Conservation (phyloP, 2,329 filamentous ascomycete genomes). For the Lasiodiplodia hormozganensis region DNA sequence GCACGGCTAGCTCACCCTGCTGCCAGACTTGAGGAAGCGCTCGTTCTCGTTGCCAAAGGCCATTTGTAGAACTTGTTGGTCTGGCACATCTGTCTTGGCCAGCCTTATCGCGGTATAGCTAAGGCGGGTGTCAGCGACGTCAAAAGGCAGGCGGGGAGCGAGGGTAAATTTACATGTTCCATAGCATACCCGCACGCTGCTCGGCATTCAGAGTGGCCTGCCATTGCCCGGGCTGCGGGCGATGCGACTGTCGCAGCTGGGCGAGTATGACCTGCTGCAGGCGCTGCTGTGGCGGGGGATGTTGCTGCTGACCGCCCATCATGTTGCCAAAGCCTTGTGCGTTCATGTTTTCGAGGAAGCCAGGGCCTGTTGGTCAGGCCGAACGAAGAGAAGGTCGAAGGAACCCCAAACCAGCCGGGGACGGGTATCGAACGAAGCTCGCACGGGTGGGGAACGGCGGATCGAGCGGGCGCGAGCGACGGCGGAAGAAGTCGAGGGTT, state of each 20-base stretch:
- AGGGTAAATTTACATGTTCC: conserved; percentile 14
- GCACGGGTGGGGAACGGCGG: background rate
- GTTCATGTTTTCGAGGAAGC: conserved; percentile 13
- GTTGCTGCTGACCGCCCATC: conserved; percentile 23
- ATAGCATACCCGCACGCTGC: conserved; percentile 14
- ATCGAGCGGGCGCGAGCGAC: conserved; percentile 2
- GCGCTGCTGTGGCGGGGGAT: conserved; percentile 10
- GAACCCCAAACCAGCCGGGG: conserved; percentile 29
- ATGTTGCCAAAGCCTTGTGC: conserved; percentile 20
- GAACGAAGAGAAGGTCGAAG: conserved; percentile 8
- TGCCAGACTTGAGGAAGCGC: background rate
- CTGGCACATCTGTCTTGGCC: conserved; percentile 6
- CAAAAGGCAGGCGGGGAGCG: background rate
- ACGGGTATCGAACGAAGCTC: conserved; percentile 11
- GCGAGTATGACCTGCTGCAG: conserved; percentile 18
- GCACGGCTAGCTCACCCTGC: background rate
- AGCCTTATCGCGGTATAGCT: conserved; percentile 25
- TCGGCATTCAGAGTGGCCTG: conserved; percentile 1
- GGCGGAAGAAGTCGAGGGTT: conserved; percentile 9
- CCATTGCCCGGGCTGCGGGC: conserved; percentile 14
- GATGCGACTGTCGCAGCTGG: conserved; percentile 21
- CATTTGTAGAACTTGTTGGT: conserved; percentile 16
- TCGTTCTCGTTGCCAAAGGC: conserved; percentile 7
- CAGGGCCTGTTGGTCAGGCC: conserved; percentile 7
- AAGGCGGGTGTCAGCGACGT: background rate